Evolutionary conservation across 805 yeast genomes (phyloP), one percentile per base, ranked within the genome.

Genomic region (Kazachstania psychrophila): DNA sequence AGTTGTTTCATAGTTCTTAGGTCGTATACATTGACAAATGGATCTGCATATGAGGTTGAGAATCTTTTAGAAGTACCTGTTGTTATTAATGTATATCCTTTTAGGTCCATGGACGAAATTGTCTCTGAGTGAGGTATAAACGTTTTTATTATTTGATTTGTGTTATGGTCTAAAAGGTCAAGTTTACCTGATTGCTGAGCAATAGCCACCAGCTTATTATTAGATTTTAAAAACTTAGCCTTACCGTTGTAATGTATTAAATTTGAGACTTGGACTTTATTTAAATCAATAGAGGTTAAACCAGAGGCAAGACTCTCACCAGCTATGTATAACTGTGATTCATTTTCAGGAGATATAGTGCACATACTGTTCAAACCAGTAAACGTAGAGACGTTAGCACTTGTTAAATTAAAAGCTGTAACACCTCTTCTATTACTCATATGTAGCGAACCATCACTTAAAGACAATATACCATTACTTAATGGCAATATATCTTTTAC

Each of bases 21-120:
- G 56, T 92, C 97, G 56, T 75, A 86, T 15, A 86, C 76, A 46
- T 79, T 79, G 15, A 89, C 87, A 43, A 89, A 68, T 0, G 95
- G 89, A 52, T 92, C 97, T 7, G 75, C 68, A 14, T 70, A 59
- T 38, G 66, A 66, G 6, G 69, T 65, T 33, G 77, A 76, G 34
- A 75, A 73, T 33, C 86, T 72, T 17, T 75, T 61, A 0, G 88
- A 75, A 45, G 76, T 78, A 15, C 96, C 96, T 39, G 94, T 85
- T 0, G 95, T 80, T 13, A 85, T 76, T 29, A 84, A 64, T 23
- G 74, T 74, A 40, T 72, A 70, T 15, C 81, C 88, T 46, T 71
- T 69, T 15, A 78, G 69, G 46, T 76, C 83, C 54, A 83, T 64
- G 36, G 77, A 77, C 0, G 85, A 70, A 14, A 83, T 60, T 1